Percentiles rank a stretch among this genome's conserved stretches.
These are phyloP conservation scores for Zea mays DNA, from an alignment of 176 grass and related monocot genomes.

Conservation along the genomic window Zm-B73-REFERENCE-NAM-5.0 NC_050104.1:152471501-152472000, in stretches of 20 bases:
- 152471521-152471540: conserved; percentile 31
- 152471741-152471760: conserved; percentile 18
- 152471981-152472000: conserved; percentile 73
- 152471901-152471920: conserved; percentile 63
- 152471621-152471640: conserved; percentile 77
- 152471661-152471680: conserved; percentile 70
- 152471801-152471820: conserved; percentile 62
- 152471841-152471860: conserved; percentile 78
- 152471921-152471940: conserved; percentile 62
- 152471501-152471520: conserved; percentile 58
- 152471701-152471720: neutral
- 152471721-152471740: neutral
- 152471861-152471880: conserved; percentile 57
- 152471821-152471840: conserved; percentile 72
- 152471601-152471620: conserved; percentile 83
- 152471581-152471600: neutral
- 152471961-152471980: conserved; percentile 75
- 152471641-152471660: conserved; percentile 84
- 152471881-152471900: conserved; percentile 58
- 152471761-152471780: neutral
- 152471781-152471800: neutral
- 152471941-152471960: conserved; percentile 83
- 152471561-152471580: neutral
- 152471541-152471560: conserved; percentile 9
- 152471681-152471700: conserved; percentile 27